Conservation (phyloP, 2,329 filamentous ascomycete species). For the Ilyonectria mors-panacis region DNA sequence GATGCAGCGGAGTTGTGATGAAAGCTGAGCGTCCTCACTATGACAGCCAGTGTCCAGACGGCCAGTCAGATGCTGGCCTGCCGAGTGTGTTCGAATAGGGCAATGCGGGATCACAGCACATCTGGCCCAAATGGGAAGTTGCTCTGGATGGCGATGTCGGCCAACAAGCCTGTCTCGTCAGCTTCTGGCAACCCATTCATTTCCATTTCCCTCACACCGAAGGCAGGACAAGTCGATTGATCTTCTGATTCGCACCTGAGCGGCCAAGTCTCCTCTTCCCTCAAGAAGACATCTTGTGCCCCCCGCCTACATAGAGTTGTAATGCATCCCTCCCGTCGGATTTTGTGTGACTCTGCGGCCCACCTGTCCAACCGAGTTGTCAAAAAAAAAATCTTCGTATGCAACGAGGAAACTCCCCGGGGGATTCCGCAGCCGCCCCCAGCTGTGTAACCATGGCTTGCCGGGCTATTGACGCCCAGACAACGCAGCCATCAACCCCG, state of each 20-base stretch:
- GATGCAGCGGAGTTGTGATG: slow-evolving; percentile 16
- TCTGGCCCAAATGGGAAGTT: not conserved
- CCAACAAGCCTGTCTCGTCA: slow-evolving; percentile 1
- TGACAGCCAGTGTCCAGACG: not conserved
- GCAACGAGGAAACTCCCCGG: slow-evolving; percentile 20
- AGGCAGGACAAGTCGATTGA: not conserved
- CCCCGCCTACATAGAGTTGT: slow-evolving; percentile 5
- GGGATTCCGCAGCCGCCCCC: slow-evolving; percentile 27
- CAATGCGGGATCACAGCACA: not conserved
- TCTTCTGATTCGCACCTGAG: not conserved
- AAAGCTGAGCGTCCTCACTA: not conserved
- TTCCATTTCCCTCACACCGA: not conserved
- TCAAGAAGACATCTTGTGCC: slow-evolving; percentile 11
- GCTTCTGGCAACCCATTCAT: slow-evolving; percentile 1
- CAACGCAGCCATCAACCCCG: slow-evolving; percentile 5
- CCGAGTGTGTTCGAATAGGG: not conserved
- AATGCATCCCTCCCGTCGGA: slow-evolving; percentile 10
- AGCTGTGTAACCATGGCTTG: slow-evolving; percentile 35
- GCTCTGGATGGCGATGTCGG: not conserved
- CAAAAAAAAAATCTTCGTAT: slow-evolving; percentile 11
- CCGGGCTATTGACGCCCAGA: slow-evolving; percentile 19
- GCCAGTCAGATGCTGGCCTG: not conserved
- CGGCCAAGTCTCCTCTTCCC: slow-evolving; percentile 15
- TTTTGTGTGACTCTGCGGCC: slow-evolving; percentile 16
- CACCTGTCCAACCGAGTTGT: slow-evolving; percentile 24